Base-by-base conservation (phyloP, 306 rosid species). In the Datisca glomerata region DNA sequence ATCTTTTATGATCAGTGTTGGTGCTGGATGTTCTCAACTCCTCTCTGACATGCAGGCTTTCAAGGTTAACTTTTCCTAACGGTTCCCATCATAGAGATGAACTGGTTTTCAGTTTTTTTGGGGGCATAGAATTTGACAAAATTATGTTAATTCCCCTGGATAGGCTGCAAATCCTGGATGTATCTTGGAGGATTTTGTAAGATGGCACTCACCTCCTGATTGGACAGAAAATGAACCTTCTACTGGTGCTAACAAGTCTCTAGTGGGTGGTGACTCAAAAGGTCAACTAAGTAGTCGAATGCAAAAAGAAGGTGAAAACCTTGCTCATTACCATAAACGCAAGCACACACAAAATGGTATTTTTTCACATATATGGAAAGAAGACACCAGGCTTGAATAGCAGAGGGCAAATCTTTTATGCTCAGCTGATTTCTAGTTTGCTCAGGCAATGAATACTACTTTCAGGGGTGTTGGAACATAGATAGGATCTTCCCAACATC, bases 161-260 rank as follows among this genome's bases (percentile, higher is more conserved):
- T 68, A 91, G 98, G 96, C 92, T 51, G 98, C 98, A 25, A 91
- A 91, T 81, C 98, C 98, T 66, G 98, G 98, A 55, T 91, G 98
- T 73, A 85, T 91, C 66, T 73, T 91, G 78, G 96, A 80, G 63
- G 98, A 91, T 71, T 91, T 91, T 62, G 96, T 91, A 33, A 72
- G 98, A 61, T 91, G 98, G 98, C 85, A 84, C 74, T 91, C 98
- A 37, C 98, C 98, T 64, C 98, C 98, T 60, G 98, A 91, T 56
- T 91, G 98, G 98, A 70, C 81, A 16, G 91, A 78, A 41, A 61
- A 50, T 57, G 93, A 78, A 53, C 73, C 66, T 38, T 44, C 29
- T 66, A 24, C 12, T 2, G 86, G 73, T 49, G 80, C 50, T 61
- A 50, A 38, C 52, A 81, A 75, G 43, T 65, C 66, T 59, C 44